Evolutionary conservation across 139 green algal species (phyloP).

Genomic region (Chlorella sp.): DNA sequence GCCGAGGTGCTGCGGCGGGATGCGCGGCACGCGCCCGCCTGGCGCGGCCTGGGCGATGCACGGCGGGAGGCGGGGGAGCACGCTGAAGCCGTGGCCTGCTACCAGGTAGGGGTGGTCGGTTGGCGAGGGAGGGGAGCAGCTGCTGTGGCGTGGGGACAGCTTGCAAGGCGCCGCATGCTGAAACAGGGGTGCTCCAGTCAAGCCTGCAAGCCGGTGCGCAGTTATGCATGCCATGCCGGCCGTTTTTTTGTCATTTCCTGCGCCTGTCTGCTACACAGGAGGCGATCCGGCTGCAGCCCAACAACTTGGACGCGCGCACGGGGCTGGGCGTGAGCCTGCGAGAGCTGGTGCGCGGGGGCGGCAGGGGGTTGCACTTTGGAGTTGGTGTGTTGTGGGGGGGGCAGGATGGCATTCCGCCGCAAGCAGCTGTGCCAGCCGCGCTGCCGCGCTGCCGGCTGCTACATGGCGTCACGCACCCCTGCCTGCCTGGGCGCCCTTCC

Average conservation of each 20-base stretch:
- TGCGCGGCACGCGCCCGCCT: constrained; percentile 71
- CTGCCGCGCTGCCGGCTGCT: no score
- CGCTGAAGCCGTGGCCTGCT: constrained; percentile 63
- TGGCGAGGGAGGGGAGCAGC: no score
- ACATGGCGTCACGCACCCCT: no score
- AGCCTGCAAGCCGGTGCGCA: no score
- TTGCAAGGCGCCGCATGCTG: background rate
- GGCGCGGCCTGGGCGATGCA: constrained; percentile 77
- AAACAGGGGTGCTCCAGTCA: background rate
- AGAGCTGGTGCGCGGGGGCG: constrained; percentile 49
- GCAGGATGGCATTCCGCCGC: no score
- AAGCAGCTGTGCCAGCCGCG: no score
- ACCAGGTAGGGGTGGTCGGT: constrained; percentile 45
- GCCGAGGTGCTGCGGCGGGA: constrained; percentile 66
- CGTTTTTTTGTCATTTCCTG: no score
- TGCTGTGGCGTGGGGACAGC: no score
- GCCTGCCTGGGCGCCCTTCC: no score
- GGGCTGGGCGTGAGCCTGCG: constrained; percentile 74
- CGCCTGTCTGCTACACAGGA: constrained; percentile 36
- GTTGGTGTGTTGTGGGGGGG: no score
- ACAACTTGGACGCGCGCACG: constrained; percentile 73
- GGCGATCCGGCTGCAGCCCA: constrained; percentile 61
- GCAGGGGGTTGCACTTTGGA: no score
- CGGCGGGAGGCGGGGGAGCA: constrained; percentile 64
- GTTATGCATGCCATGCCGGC: no score